These are phyloP conservation scores for Talaromyces atroroseus DNA, from an alignment of 2,329 filamentous ascomycete genomes.

Conservation along the genomic window DNA sequence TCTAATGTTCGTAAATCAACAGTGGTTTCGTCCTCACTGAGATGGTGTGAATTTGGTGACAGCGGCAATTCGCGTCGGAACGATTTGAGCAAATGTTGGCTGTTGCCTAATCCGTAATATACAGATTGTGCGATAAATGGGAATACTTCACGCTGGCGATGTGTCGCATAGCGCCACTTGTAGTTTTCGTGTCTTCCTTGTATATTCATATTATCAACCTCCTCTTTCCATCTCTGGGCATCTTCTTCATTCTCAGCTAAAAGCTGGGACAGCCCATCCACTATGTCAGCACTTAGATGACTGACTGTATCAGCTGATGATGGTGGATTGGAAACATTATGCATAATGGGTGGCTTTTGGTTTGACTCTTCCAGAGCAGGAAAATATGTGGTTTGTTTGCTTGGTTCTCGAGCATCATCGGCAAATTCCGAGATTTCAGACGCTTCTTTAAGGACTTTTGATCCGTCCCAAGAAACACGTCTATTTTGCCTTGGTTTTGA, in stretches of 20 bases:
- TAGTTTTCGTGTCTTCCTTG: constrained; percentile 33
- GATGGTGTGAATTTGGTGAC: constrained; percentile 6
- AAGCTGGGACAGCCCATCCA: constrained; percentile 32
- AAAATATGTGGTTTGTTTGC: constrained; percentile 14
- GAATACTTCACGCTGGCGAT: constrained; percentile 32
- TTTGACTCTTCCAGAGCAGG: constrained; percentile 20
- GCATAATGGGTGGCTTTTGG: constrained; percentile 13
- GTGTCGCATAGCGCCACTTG: constrained; percentile 35
- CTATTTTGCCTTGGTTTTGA: constrained; percentile 20
- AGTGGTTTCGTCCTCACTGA: constrained; percentile 7
- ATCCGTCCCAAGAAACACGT: constrained; percentile 36
- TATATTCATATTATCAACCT: constrained; percentile 32
- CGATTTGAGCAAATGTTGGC: constrained; percentile 36
- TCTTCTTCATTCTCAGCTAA: constrained; percentile 34
- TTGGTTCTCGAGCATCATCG: not conserved
- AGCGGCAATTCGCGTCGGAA: constrained; percentile 25
- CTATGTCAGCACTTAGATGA: constrained; percentile 33
- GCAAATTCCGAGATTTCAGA: constrained; percentile 13
- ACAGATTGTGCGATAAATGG: constrained; percentile 42
- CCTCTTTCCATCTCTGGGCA: constrained; percentile 33
- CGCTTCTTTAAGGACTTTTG: constrained; percentile 29
- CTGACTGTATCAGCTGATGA: constrained; percentile 28
- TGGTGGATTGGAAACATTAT: constrained; percentile 11
- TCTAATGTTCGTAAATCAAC: constrained; percentile 30
- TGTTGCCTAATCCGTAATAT: constrained; percentile 38